Conservation (phyloP, 257 asterid genomes). For the Nicotiana undulata region DNA sequence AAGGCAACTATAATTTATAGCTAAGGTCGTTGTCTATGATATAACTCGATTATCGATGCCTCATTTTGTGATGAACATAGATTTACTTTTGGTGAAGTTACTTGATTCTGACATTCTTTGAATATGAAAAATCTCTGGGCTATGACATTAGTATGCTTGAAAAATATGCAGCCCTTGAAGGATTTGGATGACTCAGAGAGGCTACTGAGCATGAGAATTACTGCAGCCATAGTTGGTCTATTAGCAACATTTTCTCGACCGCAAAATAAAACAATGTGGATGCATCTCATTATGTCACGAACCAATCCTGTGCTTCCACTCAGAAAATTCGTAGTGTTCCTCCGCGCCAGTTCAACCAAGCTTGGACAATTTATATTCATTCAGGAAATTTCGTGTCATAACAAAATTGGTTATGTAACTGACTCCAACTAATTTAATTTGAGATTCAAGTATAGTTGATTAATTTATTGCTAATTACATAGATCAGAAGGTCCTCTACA, state of each 20-base stretch:
- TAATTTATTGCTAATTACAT: slow-evolving; percentile 13
- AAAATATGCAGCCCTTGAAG: slow-evolving; percentile 17
- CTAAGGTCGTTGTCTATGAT: slow-evolving; percentile 1
- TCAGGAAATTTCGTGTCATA: neutral
- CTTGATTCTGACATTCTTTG: neutral
- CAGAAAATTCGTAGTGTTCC: no score
- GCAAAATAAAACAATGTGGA: no score
- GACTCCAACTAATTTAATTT: neutral
- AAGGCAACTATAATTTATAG: neutral
- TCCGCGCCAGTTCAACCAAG: no score
- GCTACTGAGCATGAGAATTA: slow-evolving; percentile 22
- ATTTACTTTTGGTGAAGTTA: no score
- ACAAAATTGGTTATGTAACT: neutral
- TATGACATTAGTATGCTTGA: neutral
- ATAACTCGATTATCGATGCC: neutral
- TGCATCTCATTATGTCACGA: no score
- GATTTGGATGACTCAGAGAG: slow-evolving; percentile 9
- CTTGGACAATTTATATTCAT: no score
- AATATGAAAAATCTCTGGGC: neutral
- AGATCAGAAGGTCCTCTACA: slow-evolving; percentile 2
- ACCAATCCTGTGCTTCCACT: no score
- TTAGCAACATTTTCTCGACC: slow-evolving; percentile 10
- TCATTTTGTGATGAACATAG: neutral
- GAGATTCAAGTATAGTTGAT: neutral
- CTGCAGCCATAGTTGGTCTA: slow-evolving; percentile 25